Base-by-base conservation (phyloP, 2,329 filamentous ascomycete genomes). In the Venturia carpophila region DNA sequence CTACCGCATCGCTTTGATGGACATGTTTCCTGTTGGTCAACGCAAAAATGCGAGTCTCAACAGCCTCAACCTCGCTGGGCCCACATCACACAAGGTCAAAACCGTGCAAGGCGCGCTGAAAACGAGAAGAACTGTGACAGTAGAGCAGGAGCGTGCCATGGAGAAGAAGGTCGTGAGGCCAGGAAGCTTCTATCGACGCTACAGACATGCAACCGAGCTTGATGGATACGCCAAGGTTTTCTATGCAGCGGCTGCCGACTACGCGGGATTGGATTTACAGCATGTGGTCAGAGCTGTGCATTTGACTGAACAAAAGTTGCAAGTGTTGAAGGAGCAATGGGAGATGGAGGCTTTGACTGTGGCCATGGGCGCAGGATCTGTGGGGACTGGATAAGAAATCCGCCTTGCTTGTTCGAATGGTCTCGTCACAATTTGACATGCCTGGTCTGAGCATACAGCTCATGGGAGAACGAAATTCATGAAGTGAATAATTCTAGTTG, bases 221-320 rank as follows among this genome's bases (percentile, higher is more conserved):
- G 74, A 78, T 19, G 74, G 76, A 5, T 69, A 70, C 17, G 80
- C 78, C 21, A 79, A 73, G 63, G 65, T 71, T 0, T 83, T 87
- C 66, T 83, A 83, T 69, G 75, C 82, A 66, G 74, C 78, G 60
- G 81, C 78, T 13, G 82, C 83, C 11, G 76, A 75, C 66, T 70
- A 82, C 19, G 78, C 78, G 7, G 84, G 47, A 7, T 60, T 64
- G 81, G 7, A 69, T 84, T 67, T 85, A 58, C 73, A 79, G 34
- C 79, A 78, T 43, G 73, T 87, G 55, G 70, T 84, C 17, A 74
- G 73, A 65, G 80, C 79, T 19, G 82, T 86, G 0, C 78, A 76
- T 58, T 73, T 77, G 43, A 76, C 79, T 0, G 84, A 87, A 27
- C 37, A 42, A 42, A 61, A 45, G 60, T 34, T 61, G 70, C 67